Percentiles rank a stretch among this genome's conserved stretches.
Conservation (phyloP, 129 eudicot genomes). For the Centaurea solstitialis region DNA sequence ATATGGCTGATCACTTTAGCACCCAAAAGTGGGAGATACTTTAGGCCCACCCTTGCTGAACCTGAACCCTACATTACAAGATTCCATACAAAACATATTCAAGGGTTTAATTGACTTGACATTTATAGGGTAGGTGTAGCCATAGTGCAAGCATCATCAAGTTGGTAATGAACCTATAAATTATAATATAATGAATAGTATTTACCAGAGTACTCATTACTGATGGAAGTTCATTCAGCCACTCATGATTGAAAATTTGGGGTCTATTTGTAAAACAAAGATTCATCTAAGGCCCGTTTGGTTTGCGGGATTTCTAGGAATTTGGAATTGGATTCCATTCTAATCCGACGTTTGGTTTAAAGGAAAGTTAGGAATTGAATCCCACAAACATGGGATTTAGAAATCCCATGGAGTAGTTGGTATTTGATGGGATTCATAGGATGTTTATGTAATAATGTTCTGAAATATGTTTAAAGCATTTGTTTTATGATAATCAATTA, state of each 20-base stretch:
- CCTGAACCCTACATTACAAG: constrained; percentile 40
- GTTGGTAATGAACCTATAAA: constrained; percentile 16
- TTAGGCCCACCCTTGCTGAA: constrained; percentile 44
- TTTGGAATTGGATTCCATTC: no score
- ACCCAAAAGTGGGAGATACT: constrained; percentile 54
- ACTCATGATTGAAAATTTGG: constrained; percentile 3
- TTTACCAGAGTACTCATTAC: not conserved
- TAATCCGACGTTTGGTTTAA: no score
- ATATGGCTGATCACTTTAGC: constrained; percentile 29
- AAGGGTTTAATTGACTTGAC: constrained; percentile 25
- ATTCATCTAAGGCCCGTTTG: no score
- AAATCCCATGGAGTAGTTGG: no score
- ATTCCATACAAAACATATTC: constrained; percentile 29
- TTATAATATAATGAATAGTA: constrained; percentile 1
- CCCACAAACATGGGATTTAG: no score
- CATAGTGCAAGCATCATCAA: constrained; percentile 30
- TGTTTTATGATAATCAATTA: no score
- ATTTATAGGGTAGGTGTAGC: constrained; percentile 27
- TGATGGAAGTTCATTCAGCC: not conserved
- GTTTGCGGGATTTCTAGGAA: no score
- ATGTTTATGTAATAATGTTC: no score
- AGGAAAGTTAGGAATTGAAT: no score
- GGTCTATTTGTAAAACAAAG: not conserved
- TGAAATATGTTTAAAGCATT: no score
- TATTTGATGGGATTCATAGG: no score